Percentiles rank a stretch among this genome's conserved stretches.
phyloP scores from a whole-genome alignment of 225 moss, liverwort and hornwort genomes.

The Sphagnum contortum region DNA sequence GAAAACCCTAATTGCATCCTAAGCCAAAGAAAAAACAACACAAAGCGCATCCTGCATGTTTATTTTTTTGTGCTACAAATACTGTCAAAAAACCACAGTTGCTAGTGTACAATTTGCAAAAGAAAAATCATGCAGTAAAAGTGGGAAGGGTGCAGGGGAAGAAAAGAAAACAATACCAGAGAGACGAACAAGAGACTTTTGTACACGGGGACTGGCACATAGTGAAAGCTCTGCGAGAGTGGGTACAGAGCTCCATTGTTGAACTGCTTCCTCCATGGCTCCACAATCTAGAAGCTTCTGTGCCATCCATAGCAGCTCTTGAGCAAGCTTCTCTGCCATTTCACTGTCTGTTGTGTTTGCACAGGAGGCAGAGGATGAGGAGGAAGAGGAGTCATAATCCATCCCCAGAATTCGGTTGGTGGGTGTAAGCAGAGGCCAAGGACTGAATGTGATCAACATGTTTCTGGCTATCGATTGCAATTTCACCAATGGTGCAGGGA shows the following conservation, averaged over 20 bases:
- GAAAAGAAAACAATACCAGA: conserved; percentile 16
- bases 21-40: neutral
- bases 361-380: neutral
- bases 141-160: no score
- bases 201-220: conserved; percentile 48
- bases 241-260: conserved; percentile 51
- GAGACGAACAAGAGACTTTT: conserved; percentile 70
- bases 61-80: no score
- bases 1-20: neutral
- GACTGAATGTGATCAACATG: conserved; percentile 10
- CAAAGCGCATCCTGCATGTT: neutral
- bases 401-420: neutral
- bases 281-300: conserved; percentile 51
- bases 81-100: no score
- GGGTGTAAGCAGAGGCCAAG: conserved; percentile 9
- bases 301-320: conserved; percentile 74
- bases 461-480: conserved; percentile 16
- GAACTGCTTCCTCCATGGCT: conserved; percentile 43
- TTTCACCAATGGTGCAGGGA: conserved; percentile 20
- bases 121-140: neutral
- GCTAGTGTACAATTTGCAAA: neutral
- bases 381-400: no score
- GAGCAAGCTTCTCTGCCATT: conserved; percentile 55
- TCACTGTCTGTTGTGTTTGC: conserved; percentile 16
- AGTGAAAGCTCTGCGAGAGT: conserved; percentile 52